Evolutionary conservation across 306 rosid genomes (phyloP).

Genomic region (Ceratonia siliqua): DNA sequence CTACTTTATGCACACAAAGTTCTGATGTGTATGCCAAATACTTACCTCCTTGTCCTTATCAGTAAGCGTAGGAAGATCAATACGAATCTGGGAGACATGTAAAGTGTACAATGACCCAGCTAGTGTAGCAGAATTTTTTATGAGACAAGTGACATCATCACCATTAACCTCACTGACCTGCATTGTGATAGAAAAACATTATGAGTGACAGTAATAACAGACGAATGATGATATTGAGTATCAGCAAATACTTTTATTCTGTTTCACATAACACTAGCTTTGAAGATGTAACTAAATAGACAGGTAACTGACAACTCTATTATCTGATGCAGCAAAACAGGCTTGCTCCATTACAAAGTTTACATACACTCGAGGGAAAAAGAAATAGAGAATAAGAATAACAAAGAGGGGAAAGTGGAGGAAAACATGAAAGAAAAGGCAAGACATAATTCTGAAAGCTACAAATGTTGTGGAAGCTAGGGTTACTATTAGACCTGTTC

Average conservation of each 20-base stretch:
- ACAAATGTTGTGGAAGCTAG: neutral
- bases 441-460: neutral
- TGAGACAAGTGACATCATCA: slow-evolving; percentile 73
- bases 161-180: slow-evolving; percentile 83
- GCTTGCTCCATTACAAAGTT: neutral
- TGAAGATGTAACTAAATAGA: slow-evolving; percentile 1
- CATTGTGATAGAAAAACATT: slow-evolving; percentile 19
- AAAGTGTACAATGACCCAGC: slow-evolving; percentile 87
- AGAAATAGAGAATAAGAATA: neutral
- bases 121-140: slow-evolving; percentile 87
- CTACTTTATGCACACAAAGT: slow-evolving; percentile 2
- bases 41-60: slow-evolving; percentile 82
- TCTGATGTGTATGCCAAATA: neutral
- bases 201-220: neutral
- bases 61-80: slow-evolving; percentile 84
- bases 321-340: neutral
- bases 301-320: neutral
- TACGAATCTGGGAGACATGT: slow-evolving; percentile 88
- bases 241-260: neutral
- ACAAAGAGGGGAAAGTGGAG: neutral
- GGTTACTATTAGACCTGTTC: too few species aligned
- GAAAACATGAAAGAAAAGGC: neutral
- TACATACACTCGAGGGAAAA: neutral
- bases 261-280: neutral
- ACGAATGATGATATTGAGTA: neutral